phyloP scores from a whole-genome alignment of 306 rosid species.

The Cicer pinnatifidum region DNA sequence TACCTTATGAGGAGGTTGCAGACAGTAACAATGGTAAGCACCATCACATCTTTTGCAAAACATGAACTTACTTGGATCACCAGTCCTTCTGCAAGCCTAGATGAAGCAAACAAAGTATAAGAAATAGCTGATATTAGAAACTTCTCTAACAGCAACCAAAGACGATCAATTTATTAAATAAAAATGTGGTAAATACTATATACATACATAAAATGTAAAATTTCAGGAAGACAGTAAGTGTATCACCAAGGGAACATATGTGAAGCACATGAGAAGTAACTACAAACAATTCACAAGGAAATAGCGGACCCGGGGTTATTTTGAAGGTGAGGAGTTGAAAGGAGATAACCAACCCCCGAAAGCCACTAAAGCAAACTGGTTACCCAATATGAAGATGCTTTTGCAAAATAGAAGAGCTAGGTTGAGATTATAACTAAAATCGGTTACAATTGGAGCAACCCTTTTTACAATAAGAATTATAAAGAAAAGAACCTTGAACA shows the following conservation, averaged over 20 bases:
- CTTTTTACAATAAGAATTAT: neutral
- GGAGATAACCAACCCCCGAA: neutral
- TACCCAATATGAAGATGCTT: neutral
- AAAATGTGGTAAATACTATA: neutral
- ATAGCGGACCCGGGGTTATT: conserved; percentile 1
- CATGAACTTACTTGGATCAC: conserved; percentile 96
- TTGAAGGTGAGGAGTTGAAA: neutral
- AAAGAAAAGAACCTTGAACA: conserved; percentile 1
- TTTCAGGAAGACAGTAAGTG: neutral
- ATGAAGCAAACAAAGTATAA: conserved; percentile 41
- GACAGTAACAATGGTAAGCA: conserved; percentile 97
- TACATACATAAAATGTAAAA: neutral
- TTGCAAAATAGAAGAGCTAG: neutral
- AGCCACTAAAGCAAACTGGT: conserved; percentile 24
- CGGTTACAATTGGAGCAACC: neutral
- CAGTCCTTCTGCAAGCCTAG: conserved; percentile 93
- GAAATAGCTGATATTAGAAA: conserved; percentile 21
- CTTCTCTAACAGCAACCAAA: conserved; percentile 29
- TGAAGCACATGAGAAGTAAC: neutral
- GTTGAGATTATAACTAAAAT: neutral
- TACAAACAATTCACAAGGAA: conserved; percentile 14
- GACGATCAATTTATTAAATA: conserved; percentile 22
- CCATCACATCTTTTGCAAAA: conserved; percentile 98
- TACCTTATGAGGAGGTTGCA: conserved; percentile 98
- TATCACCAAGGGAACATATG: neutral